phyloP scores from a whole-genome alignment of 805 yeast genomes.

The Candida ficus region DNA sequence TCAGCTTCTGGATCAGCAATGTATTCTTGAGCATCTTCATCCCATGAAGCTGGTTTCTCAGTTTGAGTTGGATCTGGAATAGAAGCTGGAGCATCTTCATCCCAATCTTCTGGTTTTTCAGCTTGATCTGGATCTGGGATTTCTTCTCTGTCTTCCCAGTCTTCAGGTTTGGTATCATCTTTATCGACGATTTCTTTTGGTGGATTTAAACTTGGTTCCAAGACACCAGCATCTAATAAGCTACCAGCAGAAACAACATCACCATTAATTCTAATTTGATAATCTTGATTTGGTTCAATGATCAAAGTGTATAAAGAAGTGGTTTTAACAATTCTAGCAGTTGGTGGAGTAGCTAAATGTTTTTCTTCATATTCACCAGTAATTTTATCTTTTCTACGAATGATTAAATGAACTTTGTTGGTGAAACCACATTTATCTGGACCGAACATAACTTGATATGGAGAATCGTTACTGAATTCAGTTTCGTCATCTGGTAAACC shows the following conservation, averaged over 20 bases:
- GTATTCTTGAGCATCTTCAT: slow-evolving; percentile 51
- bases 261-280: slow-evolving; percentile 82
- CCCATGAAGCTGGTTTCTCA: slow-evolving; percentile 80
- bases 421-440: slow-evolving; percentile 86
- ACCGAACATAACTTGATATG: slow-evolving; percentile 88
- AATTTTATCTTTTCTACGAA: slow-evolving; percentile 51
- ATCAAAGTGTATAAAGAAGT: slow-evolving; percentile 74
- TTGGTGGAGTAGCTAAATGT: slow-evolving; percentile 60
- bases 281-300: slow-evolving; percentile 57
- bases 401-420: slow-evolving; percentile 74
- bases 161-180: slow-evolving; percentile 60
- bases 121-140: slow-evolving; percentile 66
- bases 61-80: slow-evolving; percentile 56
- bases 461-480: slow-evolving; percentile 59
- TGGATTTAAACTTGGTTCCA: slow-evolving; percentile 65
- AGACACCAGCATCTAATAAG: slow-evolving; percentile 46
- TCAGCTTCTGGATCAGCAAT: slow-evolving; percentile 64
- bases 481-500: slow-evolving; percentile 31
- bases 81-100: slow-evolving; percentile 56
- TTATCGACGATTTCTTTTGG: slow-evolving; percentile 57
- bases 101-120: slow-evolving; percentile 81
- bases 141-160: slow-evolving; percentile 70
- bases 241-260: slow-evolving; percentile 66
- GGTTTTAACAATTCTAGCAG: slow-evolving; percentile 44
- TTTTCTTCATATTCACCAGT: slow-evolving; percentile 63